Base-by-base conservation (phyloP, 2,329 filamentous ascomycete genomes). In the Curvularia hawaiiensis region DNA sequence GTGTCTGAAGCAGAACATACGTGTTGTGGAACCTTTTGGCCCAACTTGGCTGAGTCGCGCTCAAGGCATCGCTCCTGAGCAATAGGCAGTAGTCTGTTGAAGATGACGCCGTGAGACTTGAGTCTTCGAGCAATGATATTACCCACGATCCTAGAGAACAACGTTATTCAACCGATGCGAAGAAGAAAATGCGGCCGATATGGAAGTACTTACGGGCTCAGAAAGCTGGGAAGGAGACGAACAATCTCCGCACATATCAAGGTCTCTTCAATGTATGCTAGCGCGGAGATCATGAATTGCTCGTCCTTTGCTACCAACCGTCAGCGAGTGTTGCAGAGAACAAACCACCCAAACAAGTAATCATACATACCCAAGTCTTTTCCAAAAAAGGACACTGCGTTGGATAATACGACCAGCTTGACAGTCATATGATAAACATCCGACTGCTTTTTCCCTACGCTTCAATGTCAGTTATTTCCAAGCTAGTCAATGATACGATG, bases 161-260 rank as follows among this genome's bases (percentile, higher is more conserved):
- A 18, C 5, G 35, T 47, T 50, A 28, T 26, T 24, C 12, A 52
- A 1, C 16, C 3, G 18, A 26, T 10, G 14, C 26, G 18, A 9
- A 18, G 4, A 20, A 18, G 4, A n/a, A 8, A n/a, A 8, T n/a
- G 9, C 31, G 43, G 10, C 10, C 26, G 24, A 26, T 10, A 24
- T 24, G 4, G 22, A 3, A 18, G 8, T 43, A 61, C 54, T 38
- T 41, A 62, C 54, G 61, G 63, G 6, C 48, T 50, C 48, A 66
- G 47, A 31, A 62, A 61, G 16, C 40, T 52, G 8, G 63, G 70
- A 1, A 64, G 30, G 5, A 73, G 40, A 28, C 62, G 52, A 5
- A 72, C 44, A 1, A 69, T 55, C 28, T 75, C 70, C 4, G 71
- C 68, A 38, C 57, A 57, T 7, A 71, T 44, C 1, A 74, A 16